These are phyloP conservation scores for Dendrothele bispora DNA, from an alignment of 768 basidiomycete species.

Conservation along the genomic window DNA sequence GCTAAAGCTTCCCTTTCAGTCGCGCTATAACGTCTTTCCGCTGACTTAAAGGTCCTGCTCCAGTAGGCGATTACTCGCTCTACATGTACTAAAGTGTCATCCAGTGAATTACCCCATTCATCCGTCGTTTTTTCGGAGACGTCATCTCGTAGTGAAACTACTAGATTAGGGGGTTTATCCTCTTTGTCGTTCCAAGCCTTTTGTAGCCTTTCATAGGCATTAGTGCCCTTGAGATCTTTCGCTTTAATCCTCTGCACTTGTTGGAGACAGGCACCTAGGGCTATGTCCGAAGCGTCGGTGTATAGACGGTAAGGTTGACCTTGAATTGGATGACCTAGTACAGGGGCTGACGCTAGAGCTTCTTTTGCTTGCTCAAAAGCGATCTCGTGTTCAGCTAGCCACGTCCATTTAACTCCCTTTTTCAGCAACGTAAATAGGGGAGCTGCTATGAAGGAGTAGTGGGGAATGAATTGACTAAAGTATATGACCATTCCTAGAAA, in stretches of 20 bases:
- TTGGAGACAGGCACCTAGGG: conserved; percentile 16
- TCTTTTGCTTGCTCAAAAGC: conserved; percentile 15
- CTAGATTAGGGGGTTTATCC: conserved; percentile 13
- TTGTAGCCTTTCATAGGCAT: conserved; percentile 1
- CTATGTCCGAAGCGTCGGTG: conserved; percentile 24
- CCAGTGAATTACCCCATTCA: conserved; percentile 1
- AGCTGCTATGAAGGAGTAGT: too few relatives aligned
- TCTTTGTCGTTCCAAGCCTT: conserved; percentile 8
- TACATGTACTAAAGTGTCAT: conserved; percentile 19
- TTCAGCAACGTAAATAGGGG: too few relatives aligned
- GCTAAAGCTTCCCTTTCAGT: conserved; percentile 28
- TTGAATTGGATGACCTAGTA: conserved; percentile 15
- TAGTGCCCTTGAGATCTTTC: conserved; percentile 9
- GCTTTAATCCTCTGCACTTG: conserved; percentile 11
- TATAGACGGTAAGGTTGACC: conserved; percentile 22
- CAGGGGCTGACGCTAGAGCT: conserved; percentile 20
- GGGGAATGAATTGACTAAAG: too few relatives aligned
- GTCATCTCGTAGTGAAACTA: neutral
- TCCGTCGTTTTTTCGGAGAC: neutral
- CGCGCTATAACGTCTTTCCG: conserved; percentile 21
- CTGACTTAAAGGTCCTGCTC: conserved; percentile 18
- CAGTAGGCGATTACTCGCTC: conserved; percentile 27
- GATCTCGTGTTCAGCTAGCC: conserved; percentile 13
- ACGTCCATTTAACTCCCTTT: too few relatives aligned
- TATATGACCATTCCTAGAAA: too few relatives aligned